Conservation (phyloP, 2,329 filamentous ascomycete genomes). For the Aspergillus intermedius region DNA sequence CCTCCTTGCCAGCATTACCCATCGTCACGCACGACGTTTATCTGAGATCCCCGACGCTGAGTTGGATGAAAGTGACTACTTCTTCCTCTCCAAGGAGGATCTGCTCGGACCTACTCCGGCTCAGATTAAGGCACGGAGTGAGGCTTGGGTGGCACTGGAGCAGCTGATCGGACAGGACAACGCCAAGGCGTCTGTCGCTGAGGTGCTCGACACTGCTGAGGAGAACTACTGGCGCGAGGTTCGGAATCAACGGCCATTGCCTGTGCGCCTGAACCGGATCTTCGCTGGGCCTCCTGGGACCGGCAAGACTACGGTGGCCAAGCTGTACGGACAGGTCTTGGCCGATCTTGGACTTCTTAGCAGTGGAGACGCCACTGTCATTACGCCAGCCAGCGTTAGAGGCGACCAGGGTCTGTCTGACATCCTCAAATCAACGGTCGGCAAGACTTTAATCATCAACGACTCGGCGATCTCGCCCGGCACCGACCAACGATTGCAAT, state of each 20-base stretch:
- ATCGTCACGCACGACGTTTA: conserved; percentile 8
- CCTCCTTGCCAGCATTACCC: conserved; percentile 9
- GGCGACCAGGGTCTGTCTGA: background rate
- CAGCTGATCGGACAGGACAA: conserved; percentile 12
- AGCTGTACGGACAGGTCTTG: conserved; percentile 8
- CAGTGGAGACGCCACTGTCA: conserved; percentile 2
- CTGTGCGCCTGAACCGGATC: conserved; percentile 11
- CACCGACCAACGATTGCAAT: background rate
- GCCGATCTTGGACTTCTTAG: conserved; percentile 7
- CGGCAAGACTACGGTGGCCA: conserved; percentile 16
- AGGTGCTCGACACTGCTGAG: conserved; percentile 10
- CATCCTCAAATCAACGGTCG: conserved; percentile 6
- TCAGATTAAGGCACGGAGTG: conserved; percentile 7
- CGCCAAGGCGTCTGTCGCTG: conserved; percentile 10
- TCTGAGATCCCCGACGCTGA: background rate
- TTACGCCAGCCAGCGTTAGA: background rate
- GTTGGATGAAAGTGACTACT: conserved; percentile 14
- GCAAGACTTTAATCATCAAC: conserved; percentile 12
- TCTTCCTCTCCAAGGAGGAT: conserved; percentile 16
- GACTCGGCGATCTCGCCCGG: conserved; percentile 5
- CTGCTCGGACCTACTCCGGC: conserved; percentile 11
- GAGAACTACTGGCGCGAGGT: conserved; percentile 15
- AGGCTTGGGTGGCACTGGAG: conserved; percentile 12
- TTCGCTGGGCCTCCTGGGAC: conserved; percentile 15
- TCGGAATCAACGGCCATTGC: conserved; percentile 11